Evolutionary conservation across 352 stramenopile species (phyloP).

Genomic region (Phytophthora vignae): DNA sequence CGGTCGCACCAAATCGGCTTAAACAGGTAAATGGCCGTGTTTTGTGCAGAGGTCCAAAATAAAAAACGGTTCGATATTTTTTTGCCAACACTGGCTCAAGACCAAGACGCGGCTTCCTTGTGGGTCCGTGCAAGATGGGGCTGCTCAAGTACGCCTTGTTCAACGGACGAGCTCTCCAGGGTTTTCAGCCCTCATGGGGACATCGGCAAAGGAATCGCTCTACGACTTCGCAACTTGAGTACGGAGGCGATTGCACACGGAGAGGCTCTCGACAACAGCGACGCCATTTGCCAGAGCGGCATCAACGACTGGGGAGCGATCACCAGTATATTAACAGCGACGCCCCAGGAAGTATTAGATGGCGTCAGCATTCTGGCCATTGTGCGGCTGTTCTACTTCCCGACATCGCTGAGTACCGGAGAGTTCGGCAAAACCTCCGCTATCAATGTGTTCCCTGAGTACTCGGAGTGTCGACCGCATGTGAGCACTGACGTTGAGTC

Average conservation of each 20-base stretch:
- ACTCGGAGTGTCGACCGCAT: constrained; percentile 25
- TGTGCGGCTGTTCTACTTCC: constrained; percentile 17
- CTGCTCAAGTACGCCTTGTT: constrained; percentile 20
- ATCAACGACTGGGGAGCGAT: constrained; percentile 26
- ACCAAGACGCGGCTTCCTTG: neutral
- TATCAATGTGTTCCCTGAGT: constrained; percentile 29
- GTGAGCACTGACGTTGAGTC: constrained; percentile 16
- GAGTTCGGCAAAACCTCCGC: constrained; percentile 30
- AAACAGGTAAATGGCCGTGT: too few species aligned
- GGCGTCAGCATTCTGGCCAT: constrained; percentile 20
- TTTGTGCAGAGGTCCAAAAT: too few species aligned
- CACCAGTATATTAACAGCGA: constrained; percentile 2
- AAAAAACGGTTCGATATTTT: too few species aligned
- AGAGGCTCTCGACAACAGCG: constrained; percentile 4
- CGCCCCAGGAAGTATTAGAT: constrained; percentile 3
- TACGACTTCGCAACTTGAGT: constrained; percentile 23
- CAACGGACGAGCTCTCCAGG: neutral
- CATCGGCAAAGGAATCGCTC: neutral
- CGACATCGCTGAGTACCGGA: neutral
- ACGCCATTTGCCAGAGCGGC: constrained; percentile 24
- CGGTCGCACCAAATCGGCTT: too few species aligned
- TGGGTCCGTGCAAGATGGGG: constrained; percentile 19
- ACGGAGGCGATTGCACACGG: constrained; percentile 4
- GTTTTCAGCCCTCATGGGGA: constrained; percentile 1
- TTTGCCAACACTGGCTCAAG: too few species aligned